Evolutionary conservation across 805 yeast species (phyloP).

Genomic region (Nakazawaea populi): DNA sequence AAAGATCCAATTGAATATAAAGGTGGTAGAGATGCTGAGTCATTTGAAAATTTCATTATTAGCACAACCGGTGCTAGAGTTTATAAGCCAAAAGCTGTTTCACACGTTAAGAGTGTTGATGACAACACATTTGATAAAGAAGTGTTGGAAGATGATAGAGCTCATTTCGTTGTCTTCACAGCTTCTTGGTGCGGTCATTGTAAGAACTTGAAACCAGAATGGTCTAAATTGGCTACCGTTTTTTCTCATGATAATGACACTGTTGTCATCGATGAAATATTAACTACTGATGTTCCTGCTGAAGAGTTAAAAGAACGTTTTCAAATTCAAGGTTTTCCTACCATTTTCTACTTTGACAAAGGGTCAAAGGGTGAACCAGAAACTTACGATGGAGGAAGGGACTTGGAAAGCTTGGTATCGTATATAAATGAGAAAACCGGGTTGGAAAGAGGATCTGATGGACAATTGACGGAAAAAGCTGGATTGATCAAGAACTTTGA

Average conservation of each 20-base stretch:
- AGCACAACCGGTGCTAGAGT: slow-evolving; percentile 24
- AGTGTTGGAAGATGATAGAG: slow-evolving; percentile 29
- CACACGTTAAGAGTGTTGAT: slow-evolving; percentile 19
- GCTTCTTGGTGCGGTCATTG: slow-evolving; percentile 61
- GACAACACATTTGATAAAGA: slow-evolving; percentile 38
- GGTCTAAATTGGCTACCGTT: slow-evolving; percentile 43
- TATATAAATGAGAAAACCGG: slow-evolving; percentile 42
- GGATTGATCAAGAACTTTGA: slow-evolving; percentile 31
- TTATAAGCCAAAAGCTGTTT: slow-evolving; percentile 16
- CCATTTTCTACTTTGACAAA: slow-evolving; percentile 42
- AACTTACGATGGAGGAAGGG: slow-evolving; percentile 35
- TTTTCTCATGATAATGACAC: slow-evolving; percentile 33
- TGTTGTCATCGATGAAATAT: slow-evolving; percentile 40
- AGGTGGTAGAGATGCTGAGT: slow-evolving; percentile 46
- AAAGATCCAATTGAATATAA: slow-evolving; percentile 47
- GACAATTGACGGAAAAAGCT: slow-evolving; percentile 30
- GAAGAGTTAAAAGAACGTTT: slow-evolving; percentile 34
- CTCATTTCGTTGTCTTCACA: slow-evolving; percentile 47
- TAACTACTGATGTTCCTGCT: slow-evolving; percentile 39
- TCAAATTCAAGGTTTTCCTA: slow-evolving; percentile 44
- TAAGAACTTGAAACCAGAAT: slow-evolving; percentile 43
- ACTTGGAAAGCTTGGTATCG: slow-evolving; percentile 37
- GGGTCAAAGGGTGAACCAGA: slow-evolving; percentile 29
- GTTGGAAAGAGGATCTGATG: slow-evolving; percentile 33
- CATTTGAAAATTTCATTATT: slow-evolving; percentile 44